phyloP scores from a whole-genome alignment of 768 basidiomycete species.

The Kwoniella bestiolae region DNA sequence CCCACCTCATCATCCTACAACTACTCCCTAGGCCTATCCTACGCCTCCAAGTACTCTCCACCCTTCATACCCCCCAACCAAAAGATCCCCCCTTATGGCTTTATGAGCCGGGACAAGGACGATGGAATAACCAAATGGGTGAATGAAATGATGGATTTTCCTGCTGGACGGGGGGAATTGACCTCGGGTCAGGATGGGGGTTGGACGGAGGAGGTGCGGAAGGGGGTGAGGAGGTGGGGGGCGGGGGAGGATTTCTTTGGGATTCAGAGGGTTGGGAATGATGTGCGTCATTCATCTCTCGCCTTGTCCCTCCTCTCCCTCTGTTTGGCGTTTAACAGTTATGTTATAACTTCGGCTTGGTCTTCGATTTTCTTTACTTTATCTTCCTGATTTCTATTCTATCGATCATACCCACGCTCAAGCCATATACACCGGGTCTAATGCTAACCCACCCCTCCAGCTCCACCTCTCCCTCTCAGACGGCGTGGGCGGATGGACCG shows the following conservation, averaged over 20 bases:
- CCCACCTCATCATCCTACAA: constrained; percentile 9
- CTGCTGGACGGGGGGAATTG: constrained; percentile 51
- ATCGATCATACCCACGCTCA: no score
- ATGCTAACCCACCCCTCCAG: constrained; percentile 19
- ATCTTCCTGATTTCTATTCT: no score
- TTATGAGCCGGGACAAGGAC: constrained; percentile 25
- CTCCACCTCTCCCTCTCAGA: constrained; percentile 77
- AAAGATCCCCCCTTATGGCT: constrained; percentile 32
- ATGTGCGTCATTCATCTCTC: constrained; percentile 28
- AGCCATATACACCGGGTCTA: no score
- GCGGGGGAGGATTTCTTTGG: constrained; percentile 57
- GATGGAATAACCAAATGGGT: constrained; percentile 49
- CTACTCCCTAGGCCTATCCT: constrained; percentile 52
- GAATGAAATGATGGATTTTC: constrained; percentile 38
- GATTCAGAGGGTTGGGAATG: constrained; percentile 37
- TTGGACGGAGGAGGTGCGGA: constrained; percentile 32
- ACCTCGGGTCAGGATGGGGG: constrained; percentile 32
- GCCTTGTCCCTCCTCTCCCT: no score
- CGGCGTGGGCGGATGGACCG: constrained; percentile 91
- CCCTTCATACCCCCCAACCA: constrained; percentile 44
- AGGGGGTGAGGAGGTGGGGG: constrained; percentile 45
- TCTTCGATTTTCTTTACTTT: no score
- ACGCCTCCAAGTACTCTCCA: constrained; percentile 54
- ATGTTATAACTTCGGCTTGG: no score
- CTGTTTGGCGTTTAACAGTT: no score